These are phyloP conservation scores for Dactylonectria estremocensis DNA, from an alignment of 2,329 filamentous ascomycete genomes.

Conservation along the genomic window DNA sequence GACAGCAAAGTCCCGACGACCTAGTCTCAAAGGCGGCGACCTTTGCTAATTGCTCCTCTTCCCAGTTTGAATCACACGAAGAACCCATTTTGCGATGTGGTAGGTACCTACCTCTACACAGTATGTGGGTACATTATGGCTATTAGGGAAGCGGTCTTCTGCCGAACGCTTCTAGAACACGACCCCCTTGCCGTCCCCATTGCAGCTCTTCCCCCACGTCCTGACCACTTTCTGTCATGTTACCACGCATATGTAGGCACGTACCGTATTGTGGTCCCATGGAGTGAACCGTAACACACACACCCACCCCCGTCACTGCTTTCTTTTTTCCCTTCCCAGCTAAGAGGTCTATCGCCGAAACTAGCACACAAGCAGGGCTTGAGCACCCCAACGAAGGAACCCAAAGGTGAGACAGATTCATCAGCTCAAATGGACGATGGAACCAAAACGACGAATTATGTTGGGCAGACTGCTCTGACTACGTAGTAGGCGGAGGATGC, in stretches of 20 bases:
- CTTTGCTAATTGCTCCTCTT: not conserved
- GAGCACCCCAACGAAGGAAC: conserved; percentile 3
- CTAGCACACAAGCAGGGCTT: conserved; percentile 12
- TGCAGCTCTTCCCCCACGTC: conserved; percentile 1
- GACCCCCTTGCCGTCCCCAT: not conserved
- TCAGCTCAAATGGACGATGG: not conserved
- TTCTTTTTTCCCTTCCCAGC: conserved; percentile 25
- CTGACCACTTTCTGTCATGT: not conserved
- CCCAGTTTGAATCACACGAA: not conserved
- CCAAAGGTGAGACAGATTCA: conserved; percentile 5
- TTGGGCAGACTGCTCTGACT: not conserved
- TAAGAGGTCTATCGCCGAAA: conserved; percentile 9
- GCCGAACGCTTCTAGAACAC: conserved; percentile 12
- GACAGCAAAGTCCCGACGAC: conserved; percentile 2
- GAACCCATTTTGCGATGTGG: too few species aligned
- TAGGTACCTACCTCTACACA: not conserved
- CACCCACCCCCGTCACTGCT: conserved; percentile 7
- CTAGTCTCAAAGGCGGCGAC: not conserved
- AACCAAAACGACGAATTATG: not conserved
- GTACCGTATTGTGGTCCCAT: too few species aligned
- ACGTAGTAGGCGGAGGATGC: not conserved
- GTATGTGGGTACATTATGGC: not conserved
- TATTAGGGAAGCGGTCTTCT: too few species aligned
- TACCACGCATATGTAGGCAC: too few species aligned
- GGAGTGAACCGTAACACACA: too few species aligned